Conservation (phyloP, 2,329 filamentous ascomycete genomes). For the Alternaria gansuensis region DNA sequence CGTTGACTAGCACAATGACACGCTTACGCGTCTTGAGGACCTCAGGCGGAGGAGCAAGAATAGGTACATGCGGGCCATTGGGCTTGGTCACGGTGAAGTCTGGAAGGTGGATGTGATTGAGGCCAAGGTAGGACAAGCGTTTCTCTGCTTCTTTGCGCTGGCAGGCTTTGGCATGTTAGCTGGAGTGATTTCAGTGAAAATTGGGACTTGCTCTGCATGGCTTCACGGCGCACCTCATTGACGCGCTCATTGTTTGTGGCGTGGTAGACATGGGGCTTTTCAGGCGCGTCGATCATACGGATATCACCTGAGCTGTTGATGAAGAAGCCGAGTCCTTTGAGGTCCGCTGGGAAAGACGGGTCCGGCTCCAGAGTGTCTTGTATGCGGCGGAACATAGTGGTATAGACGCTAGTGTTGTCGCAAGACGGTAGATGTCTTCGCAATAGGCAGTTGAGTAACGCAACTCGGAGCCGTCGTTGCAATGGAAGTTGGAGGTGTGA, state of each 20-base stretch:
- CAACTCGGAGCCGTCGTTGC: not conserved
- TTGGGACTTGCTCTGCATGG: slow-evolving; percentile 70
- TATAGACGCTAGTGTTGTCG: not conserved
- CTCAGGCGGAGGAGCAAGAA: slow-evolving; percentile 66
- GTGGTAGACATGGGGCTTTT: slow-evolving; percentile 77
- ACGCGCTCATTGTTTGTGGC: slow-evolving; percentile 76
- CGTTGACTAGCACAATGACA: slow-evolving; percentile 78
- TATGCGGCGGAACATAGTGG: slow-evolving; percentile 76
- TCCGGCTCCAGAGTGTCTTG: slow-evolving; percentile 73
- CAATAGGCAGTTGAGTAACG: not conserved
- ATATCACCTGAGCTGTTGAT: slow-evolving; percentile 79
- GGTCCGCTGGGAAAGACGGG: slow-evolving; percentile 68
- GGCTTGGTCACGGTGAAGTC: slow-evolving; percentile 56
- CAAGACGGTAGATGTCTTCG: not conserved
- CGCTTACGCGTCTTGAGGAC: slow-evolving; percentile 67
- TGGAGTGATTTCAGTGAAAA: not conserved
- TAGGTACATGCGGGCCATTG: slow-evolving; percentile 68
- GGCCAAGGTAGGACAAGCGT: slow-evolving; percentile 69
- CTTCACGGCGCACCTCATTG: slow-evolving; percentile 74
- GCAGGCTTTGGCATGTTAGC: slow-evolving; percentile 61
- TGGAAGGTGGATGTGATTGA: slow-evolving; percentile 71
- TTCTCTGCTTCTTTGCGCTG: slow-evolving; percentile 67
- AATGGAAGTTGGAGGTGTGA: slow-evolving; percentile 3
- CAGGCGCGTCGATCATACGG: slow-evolving; percentile 71
- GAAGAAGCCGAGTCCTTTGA: slow-evolving; percentile 81